phyloP scores from a whole-genome alignment of 1,284 basidiomycete species.

The Agroathelia rolfsii region DNA sequence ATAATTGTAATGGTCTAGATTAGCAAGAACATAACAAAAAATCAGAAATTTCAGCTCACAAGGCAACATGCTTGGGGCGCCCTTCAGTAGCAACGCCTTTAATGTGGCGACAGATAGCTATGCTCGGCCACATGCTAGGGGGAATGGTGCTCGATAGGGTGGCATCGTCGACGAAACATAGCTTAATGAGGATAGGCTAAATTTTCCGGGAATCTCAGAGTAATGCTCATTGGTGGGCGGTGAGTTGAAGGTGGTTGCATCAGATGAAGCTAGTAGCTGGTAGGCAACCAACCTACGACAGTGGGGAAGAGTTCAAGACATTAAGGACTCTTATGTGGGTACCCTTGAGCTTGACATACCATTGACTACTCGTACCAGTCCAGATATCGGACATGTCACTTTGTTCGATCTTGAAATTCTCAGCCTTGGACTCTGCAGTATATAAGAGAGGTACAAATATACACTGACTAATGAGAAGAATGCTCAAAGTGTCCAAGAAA shows the following conservation, averaged over 20 bases:
- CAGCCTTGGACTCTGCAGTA: slow-evolving; percentile 72
- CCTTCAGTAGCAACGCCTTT: slow-evolving; percentile 70
- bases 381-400: slow-evolving; percentile 95
- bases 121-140: slow-evolving; percentile 34
- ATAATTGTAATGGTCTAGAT: too few relatives aligned
- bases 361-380: slow-evolving; percentile 83
- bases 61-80: too few relatives aligned
- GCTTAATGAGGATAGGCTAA: too few relatives aligned
- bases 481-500: slow-evolving; percentile 89
- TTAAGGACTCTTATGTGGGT: slow-evolving; percentile 92
- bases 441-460: slow-evolving; percentile 1
- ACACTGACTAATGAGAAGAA: slow-evolving; percentile 81
- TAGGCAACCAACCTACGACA: slow-evolving; percentile 94
- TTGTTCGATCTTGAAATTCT: slow-evolving; percentile 95
- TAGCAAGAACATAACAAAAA: too few relatives aligned
- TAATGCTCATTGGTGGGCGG: too few relatives aligned
- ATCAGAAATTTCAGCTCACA: too few relatives aligned
- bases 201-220: too few relatives aligned
- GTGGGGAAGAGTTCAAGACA: slow-evolving; percentile 87
- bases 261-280: too few relatives aligned
- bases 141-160: too few relatives aligned
- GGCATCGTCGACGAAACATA: too few relatives aligned
- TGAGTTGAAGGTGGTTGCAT: too few relatives aligned
- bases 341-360: slow-evolving; percentile 97
- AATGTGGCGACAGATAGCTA: slow-evolving; percentile 76